phyloP scores from a whole-genome alignment of 176 grass and related monocot species.

The Oryza coarctata region DNA sequence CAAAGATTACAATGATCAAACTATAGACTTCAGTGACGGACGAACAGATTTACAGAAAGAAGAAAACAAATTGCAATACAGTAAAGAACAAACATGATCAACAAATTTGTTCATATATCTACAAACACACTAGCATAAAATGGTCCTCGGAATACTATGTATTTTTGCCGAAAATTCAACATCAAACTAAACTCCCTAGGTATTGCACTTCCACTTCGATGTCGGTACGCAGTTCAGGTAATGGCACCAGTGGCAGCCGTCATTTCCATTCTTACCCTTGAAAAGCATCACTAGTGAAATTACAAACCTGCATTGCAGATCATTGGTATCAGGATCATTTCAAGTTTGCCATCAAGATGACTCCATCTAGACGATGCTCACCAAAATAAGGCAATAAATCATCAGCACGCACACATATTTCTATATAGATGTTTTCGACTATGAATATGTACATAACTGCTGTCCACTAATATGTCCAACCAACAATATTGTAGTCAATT shows the following conservation, averaged over 20 bases:
- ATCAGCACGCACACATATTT: neutral
- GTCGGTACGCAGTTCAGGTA: constrained; percentile 94
- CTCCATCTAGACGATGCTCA: neutral
- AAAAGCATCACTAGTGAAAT: constrained; percentile 87
- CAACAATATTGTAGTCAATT: neutral
- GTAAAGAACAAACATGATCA: constrained; percentile 33
- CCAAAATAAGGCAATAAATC: neutral
- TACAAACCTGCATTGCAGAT: constrained; percentile 49
- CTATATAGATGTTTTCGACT: neutral
- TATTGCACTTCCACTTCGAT: constrained; percentile 83
- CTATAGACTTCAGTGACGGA: constrained; percentile 9
- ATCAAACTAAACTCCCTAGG: constrained; percentile 31
- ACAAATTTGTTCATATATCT: constrained; percentile 38
- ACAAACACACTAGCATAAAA: constrained; percentile 52
- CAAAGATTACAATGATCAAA: neutral
- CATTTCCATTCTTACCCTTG: constrained; percentile 81
- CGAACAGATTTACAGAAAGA: constrained; percentile 26
- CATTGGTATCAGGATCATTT: constrained; percentile 13
- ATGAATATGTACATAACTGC: neutral
- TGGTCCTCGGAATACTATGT: constrained; percentile 24
- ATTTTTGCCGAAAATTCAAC: constrained; percentile 13
- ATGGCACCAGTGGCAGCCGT: constrained; percentile 93
- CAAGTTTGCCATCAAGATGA: neutral
- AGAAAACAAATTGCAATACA: neutral
- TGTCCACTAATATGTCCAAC: constrained; percentile 6